phyloP scores from a whole-genome alignment of 257 asterid genomes.

The Lantana camara region DNA sequence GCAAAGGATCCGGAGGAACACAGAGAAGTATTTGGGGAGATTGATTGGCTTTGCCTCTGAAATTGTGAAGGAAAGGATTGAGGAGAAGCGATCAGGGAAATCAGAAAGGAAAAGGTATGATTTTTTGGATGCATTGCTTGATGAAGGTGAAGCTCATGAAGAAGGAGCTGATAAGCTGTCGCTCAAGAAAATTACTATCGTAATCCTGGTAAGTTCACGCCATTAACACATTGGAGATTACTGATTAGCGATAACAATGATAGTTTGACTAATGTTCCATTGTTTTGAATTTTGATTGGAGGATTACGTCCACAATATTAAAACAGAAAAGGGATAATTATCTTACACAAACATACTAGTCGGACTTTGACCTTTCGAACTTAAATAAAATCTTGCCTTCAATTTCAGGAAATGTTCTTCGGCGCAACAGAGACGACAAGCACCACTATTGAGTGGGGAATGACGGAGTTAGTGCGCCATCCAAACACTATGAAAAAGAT shows the following conservation, averaged over 20 bases:
- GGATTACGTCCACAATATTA: too few relatives aligned
- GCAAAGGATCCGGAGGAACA: conserved; percentile 34
- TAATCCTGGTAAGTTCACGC: conserved; percentile 47
- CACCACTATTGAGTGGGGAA: conserved; percentile 34
- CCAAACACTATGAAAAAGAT: conserved; percentile 27
- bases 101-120: conserved; percentile 16
- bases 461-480: conserved; percentile 30
- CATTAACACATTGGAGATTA: too few relatives aligned
- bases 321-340: too few relatives aligned
- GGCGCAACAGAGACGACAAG: conserved; percentile 37
- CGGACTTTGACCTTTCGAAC: too few relatives aligned
- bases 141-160: conserved; percentile 31
- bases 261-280: too few relatives aligned
- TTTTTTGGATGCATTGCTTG: conserved; percentile 43
- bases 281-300: too few relatives aligned
- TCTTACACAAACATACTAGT: too few relatives aligned
- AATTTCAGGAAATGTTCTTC: conserved; percentile 25
- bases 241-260: too few relatives aligned
- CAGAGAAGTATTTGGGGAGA: conserved; percentile 17
- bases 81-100: conserved; percentile 11
- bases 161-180: conserved; percentile 28
- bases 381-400: too few relatives aligned
- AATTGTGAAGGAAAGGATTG: conserved; percentile 34
- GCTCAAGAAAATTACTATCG: conserved; percentile 35
- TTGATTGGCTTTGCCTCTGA: conserved; percentile 18